A percentile compares a stretch with the other conserved stretches of the same genome.
Evolutionary conservation across 352 stramenopile genomes (phyloP).

Genomic region (Albugo candida): DNA sequence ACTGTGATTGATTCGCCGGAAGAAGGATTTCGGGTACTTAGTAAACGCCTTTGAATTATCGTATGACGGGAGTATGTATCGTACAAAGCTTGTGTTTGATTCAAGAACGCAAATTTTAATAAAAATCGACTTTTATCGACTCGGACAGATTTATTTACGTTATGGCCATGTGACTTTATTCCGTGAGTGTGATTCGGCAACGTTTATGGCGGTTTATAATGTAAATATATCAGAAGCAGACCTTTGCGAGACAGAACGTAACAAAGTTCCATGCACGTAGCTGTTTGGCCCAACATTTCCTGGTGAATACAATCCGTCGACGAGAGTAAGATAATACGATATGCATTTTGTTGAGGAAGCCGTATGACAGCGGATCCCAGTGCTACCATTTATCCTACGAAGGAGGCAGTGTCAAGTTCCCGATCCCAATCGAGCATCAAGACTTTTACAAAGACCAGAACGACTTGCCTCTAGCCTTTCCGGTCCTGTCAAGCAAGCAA

Average conservation of each 20-base stretch:
- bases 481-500: constrained; percentile 15
- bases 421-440: constrained; percentile 49
- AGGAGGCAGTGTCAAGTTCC: constrained; percentile 51
- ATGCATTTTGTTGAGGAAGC: neutral
- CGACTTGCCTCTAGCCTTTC: constrained; percentile 62
- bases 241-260: neutral
- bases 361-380: constrained; percentile 9
- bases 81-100: constrained; percentile 39
- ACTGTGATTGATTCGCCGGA: constrained; percentile 45
- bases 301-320: constrained; percentile 38
- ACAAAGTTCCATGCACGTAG: constrained; percentile 9
- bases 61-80: neutral
- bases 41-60: neutral
- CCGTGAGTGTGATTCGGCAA: constrained; percentile 47
- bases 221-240: constrained; percentile 12
- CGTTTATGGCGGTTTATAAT: constrained; percentile 80
- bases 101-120: constrained; percentile 41
- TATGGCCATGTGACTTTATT: constrained; percentile 73
- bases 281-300: constrained; percentile 74
- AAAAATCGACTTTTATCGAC: constrained; percentile 55
- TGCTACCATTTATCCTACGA: constrained; percentile 58
- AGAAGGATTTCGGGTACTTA: constrained; percentile 37
- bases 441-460: constrained; percentile 58
- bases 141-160: constrained; percentile 59
- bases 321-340: constrained; percentile 18